phyloP scores from a whole-genome alignment of 768 basidiomycete genomes.

The Infundibulicybe gibba region DNA sequence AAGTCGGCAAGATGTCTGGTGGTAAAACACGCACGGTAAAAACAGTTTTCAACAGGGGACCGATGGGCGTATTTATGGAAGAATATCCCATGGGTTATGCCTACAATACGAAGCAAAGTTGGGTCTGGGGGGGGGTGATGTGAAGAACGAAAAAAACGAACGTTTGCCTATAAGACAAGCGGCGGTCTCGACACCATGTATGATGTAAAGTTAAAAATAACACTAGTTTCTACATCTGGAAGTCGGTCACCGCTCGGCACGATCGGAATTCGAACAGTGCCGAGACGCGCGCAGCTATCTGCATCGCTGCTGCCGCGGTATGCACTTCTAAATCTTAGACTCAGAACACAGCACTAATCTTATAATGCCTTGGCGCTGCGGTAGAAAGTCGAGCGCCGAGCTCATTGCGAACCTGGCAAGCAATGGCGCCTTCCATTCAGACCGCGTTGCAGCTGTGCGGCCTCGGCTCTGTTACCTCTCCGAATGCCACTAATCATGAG shows the following conservation, averaged over 20 bases:
- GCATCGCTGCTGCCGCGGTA: not conserved
- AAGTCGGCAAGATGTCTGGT: slow-evolving; percentile 1
- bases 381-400: slow-evolving; percentile 65
- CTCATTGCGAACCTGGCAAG: slow-evolving; percentile 65
- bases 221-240: no score
- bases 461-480: not conserved
- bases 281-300: not conserved
- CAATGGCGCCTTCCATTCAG: slow-evolving; percentile 52
- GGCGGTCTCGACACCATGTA: no score
- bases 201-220: no score
- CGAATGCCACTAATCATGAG: not conserved
- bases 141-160: not conserved
- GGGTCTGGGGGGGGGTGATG: not conserved
- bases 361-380: slow-evolving; percentile 91
- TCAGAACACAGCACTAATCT: not conserved
- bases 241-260: not conserved
- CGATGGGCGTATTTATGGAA: slow-evolving; percentile 25
- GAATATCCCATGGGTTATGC: slow-evolving; percentile 1
- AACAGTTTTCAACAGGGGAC: slow-evolving; percentile 49
- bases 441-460: slow-evolving; percentile 53
- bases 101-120: not conserved
- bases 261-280: not conserved
- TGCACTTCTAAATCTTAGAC: no score
- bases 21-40: slow-evolving; percentile 41
- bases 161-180: no score